Evolutionary conservation across 139 green algal genomes (phyloP).

Genomic region (Micromonas commoda): DNA sequence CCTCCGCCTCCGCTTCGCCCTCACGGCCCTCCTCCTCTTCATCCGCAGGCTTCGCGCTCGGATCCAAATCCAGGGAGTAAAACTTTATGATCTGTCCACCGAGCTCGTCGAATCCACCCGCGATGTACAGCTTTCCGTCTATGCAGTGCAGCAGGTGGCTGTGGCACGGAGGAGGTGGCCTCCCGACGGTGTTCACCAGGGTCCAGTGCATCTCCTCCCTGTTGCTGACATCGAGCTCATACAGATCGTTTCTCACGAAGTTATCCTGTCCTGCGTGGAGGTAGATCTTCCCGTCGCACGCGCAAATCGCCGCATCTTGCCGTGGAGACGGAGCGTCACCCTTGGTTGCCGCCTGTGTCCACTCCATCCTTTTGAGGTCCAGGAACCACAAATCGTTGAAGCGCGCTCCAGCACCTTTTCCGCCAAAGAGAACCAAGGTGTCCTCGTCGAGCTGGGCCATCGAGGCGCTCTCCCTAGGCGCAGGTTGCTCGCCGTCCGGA

Average conservation of each 20-base stretch:
- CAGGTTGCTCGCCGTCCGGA: constrained; percentile 15
- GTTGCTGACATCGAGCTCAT: constrained; percentile 53
- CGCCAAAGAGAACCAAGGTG: constrained; percentile 40
- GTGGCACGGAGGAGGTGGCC: constrained; percentile 55
- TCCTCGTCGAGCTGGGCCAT: background rate
- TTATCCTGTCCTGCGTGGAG: constrained; percentile 71
- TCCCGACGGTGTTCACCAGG: constrained; percentile 41
- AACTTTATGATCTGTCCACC: constrained; percentile 39
- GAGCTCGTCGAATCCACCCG: constrained; percentile 67
- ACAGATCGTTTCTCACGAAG: constrained; percentile 78
- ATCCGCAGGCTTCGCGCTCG: too few species aligned
- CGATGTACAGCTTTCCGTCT: constrained; percentile 58
- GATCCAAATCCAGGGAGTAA: constrained; percentile 12
- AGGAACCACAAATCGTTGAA: constrained; percentile 77
- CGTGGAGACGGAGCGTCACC: constrained; percentile 67
- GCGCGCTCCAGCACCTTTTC: constrained; percentile 52
- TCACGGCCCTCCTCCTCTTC: too few species aligned
- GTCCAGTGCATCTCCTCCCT: constrained; percentile 49
- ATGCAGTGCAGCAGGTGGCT: constrained; percentile 47
- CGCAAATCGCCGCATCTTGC: constrained; percentile 40
- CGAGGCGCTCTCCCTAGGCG: constrained; percentile 29
- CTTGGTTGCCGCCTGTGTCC: constrained; percentile 53
- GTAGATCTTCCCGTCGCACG: constrained; percentile 44
- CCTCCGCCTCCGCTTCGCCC: too few species aligned
- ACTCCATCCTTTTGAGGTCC: constrained; percentile 61